phyloP scores from a whole-genome alignment of 2,329 filamentous ascomycete genomes.

The Alternaria panax region DNA sequence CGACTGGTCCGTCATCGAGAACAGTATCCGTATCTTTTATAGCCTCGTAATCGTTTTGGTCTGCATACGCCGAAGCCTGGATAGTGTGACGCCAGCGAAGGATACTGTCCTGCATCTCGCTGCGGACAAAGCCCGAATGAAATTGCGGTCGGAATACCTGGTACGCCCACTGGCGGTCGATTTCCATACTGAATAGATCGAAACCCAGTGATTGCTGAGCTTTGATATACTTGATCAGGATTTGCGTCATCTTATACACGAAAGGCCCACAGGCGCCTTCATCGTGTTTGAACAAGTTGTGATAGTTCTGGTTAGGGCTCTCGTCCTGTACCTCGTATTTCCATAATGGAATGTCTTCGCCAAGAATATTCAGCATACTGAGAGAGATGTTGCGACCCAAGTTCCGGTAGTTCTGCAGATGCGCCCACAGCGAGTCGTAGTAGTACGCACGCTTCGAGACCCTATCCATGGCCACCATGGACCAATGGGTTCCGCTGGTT shows the following conservation, averaged over 20 bases:
- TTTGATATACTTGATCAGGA: slow-evolving; percentile 4
- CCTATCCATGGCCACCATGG: slow-evolving; percentile 27
- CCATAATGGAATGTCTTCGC: slow-evolving; percentile 11
- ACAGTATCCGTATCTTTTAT: not conserved
- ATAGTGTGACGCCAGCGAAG: not conserved
- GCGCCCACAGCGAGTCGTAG: slow-evolving; percentile 24
- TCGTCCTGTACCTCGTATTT: not conserved
- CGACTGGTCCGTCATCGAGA: not conserved
- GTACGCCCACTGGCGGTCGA: not conserved
- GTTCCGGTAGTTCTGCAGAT: not conserved
- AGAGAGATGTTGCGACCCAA: slow-evolving; percentile 1
- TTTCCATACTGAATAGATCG: not conserved
- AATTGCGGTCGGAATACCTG: slow-evolving; percentile 2
- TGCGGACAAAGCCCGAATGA: slow-evolving; percentile 9
- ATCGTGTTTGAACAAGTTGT: slow-evolving; percentile 25
- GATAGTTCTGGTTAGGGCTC: slow-evolving; percentile 17
- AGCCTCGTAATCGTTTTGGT: not conserved
- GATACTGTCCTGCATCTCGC: slow-evolving; percentile 14
- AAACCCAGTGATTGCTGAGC: not conserved
- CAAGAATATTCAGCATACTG: slow-evolving; percentile 23
- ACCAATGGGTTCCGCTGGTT: slow-evolving; percentile 31
- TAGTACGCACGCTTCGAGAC: slow-evolving; percentile 17
- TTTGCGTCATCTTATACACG: slow-evolving; percentile 24
- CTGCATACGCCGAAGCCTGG: not conserved
- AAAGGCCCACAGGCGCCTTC: slow-evolving; percentile 32